phyloP scores from a whole-genome alignment of 1,139 yeast species.

The Suhomyces ambrosiae region DNA sequence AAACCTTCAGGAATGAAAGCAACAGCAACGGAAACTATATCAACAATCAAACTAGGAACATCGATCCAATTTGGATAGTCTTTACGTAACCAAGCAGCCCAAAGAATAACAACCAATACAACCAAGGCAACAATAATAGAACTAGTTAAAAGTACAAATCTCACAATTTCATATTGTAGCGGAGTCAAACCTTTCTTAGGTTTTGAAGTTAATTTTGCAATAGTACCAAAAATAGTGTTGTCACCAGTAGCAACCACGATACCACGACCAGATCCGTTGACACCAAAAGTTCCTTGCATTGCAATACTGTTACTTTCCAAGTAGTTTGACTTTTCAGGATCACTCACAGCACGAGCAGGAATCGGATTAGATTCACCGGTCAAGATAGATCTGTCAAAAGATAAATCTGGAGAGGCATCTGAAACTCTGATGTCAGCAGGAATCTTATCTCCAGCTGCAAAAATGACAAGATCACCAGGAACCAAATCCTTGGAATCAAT shows the following conservation, averaged over 20 bases:
- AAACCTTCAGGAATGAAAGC: constrained; percentile 42
- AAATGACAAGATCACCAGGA: constrained; percentile 34
- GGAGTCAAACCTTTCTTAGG: constrained; percentile 36
- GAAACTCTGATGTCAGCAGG: constrained; percentile 38
- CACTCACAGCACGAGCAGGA: constrained; percentile 22
- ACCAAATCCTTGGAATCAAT: constrained; percentile 29
- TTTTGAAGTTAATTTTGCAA: constrained; percentile 34
- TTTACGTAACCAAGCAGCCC: constrained; percentile 48
- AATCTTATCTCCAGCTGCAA: constrained; percentile 30
- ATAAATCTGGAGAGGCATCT: constrained; percentile 28
- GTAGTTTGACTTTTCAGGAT: constrained; percentile 35
- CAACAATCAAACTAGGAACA: constrained; percentile 35
- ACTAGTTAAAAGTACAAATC: constrained; percentile 29
- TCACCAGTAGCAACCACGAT: constrained; percentile 37
- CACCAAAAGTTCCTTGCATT: constrained; percentile 49
- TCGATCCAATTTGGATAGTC: constrained; percentile 36
- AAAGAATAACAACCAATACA: constrained; percentile 33
- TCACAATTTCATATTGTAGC: constrained; percentile 33
- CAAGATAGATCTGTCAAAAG: constrained; percentile 38
- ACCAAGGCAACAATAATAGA: constrained; percentile 26
- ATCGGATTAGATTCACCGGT: constrained; percentile 40
- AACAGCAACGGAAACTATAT: constrained; percentile 36
- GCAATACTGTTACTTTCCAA: constrained; percentile 46
- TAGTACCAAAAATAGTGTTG: constrained; percentile 35
- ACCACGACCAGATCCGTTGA: constrained; percentile 34